Conservation (phyloP, 306 rosid genomes). For the Cicer chorassanicum region DNA sequence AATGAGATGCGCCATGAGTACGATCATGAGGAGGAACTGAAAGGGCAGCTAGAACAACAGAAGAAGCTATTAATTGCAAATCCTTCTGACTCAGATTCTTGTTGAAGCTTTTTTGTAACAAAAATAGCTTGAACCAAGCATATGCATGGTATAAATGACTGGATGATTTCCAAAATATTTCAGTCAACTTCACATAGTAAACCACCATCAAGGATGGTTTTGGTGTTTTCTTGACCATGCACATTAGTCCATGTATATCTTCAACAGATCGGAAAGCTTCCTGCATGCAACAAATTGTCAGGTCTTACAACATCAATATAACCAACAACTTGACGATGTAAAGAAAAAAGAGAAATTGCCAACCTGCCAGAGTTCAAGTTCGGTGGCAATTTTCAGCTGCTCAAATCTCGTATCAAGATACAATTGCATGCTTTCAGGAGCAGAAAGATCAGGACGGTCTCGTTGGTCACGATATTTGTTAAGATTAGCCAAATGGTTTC, state of each 20-base stretch:
- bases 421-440: slow-evolving; percentile 90
- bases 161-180: slow-evolving; percentile 86
- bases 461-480: slow-evolving; percentile 95
- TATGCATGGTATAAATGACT: slow-evolving; percentile 93
- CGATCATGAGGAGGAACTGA: slow-evolving; percentile 84
- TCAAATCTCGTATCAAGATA: slow-evolving; percentile 96
- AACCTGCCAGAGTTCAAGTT: slow-evolving; percentile 98
- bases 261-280: slow-evolving; percentile 97
- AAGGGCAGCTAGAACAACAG: slow-evolving; percentile 96
- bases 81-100: slow-evolving; percentile 96
- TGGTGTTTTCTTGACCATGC: slow-evolving; percentile 95
- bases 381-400: slow-evolving; percentile 95
- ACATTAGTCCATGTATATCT: slow-evolving; percentile 96
- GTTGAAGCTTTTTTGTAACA: slow-evolving; percentile 87
- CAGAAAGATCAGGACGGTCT: slow-evolving; percentile 86
- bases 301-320: background rate
- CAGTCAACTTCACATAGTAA: slow-evolving; percentile 90
- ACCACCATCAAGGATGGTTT: slow-evolving; percentile 95
- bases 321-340: background rate
- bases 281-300: slow-evolving; percentile 52
- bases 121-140: slow-evolving; percentile 96
- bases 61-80: slow-evolving; percentile 92
- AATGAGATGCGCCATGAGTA: slow-evolving; percentile 74
- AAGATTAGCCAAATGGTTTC: slow-evolving; percentile 88
- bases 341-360: background rate